A percentile compares a stretch with the other conserved stretches of the same genome.
Conservation (phyloP, 78 protist species). For the Pigoraptor vietnamica region DNA sequence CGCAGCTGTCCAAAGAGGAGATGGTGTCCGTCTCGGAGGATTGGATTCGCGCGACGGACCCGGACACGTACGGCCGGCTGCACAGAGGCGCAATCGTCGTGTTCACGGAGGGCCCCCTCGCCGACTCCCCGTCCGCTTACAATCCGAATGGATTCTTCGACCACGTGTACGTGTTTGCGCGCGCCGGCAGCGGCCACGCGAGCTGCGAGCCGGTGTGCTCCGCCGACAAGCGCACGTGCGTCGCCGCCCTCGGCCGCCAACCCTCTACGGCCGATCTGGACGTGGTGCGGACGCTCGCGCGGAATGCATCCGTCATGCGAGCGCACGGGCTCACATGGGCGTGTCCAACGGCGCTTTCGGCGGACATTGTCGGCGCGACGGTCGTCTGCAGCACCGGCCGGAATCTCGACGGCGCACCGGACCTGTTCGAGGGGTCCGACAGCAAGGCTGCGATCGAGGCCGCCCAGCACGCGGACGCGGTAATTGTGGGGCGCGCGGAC, state of each 20-base stretch:
- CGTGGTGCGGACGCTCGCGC: background rate
- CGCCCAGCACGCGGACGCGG: background rate
- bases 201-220: too few species aligned
- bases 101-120: background rate
- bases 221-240: background rate
- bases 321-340: background rate
- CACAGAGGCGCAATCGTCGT: background rate
- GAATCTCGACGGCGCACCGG: background rate
- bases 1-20: background rate
- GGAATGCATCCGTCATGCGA: background rate
- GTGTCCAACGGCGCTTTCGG: background rate
- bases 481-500: background rate
- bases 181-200: too few species aligned
- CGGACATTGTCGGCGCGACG: background rate
- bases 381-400: background rate
- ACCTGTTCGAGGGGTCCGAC: too few species aligned
- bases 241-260: background rate
- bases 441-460: background rate
- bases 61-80: background rate
- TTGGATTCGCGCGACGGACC: background rate
- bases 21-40: background rate
- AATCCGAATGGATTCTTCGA: too few species aligned
- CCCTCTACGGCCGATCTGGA: background rate
- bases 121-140: too few species aligned
- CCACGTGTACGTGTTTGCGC: too few species aligned